These are phyloP conservation scores for Medicago lupulina DNA, from an alignment of 306 rosid species.

Conservation along the genomic window DNA sequence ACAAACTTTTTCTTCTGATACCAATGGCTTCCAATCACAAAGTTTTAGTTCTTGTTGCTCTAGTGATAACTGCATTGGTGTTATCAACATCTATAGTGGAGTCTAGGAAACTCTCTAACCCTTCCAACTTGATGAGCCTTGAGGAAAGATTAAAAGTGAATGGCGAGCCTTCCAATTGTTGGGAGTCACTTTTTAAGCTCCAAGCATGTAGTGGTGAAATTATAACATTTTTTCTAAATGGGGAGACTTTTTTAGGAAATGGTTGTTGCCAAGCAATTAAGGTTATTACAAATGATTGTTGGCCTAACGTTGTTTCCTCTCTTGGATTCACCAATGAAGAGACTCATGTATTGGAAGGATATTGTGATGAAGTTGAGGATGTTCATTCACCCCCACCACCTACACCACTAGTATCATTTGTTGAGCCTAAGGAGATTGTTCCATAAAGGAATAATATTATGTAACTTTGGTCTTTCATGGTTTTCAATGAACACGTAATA, in stretches of 20 bases:
- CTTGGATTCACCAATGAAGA: conserved; percentile 69
- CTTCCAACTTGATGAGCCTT: conserved; percentile 17
- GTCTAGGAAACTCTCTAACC: conserved; percentile 24
- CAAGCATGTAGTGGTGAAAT: conserved; percentile 69
- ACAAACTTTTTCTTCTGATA: neutral
- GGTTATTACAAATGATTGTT: conserved; percentile 59
- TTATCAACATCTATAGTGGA: conserved; percentile 1
- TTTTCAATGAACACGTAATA: neutral
- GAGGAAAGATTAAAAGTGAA: conserved; percentile 50
- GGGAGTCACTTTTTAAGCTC: conserved; percentile 64
- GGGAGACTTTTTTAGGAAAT: conserved; percentile 60
- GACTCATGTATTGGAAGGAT: conserved; percentile 56
- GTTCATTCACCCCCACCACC: conserved; percentile 38
- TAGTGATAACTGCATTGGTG: conserved; percentile 6
- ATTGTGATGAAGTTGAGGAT: conserved; percentile 53
- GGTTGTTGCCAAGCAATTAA: conserved; percentile 61
- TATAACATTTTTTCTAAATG: conserved; percentile 58
- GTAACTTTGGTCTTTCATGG: neutral
- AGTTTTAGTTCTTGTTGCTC: conserved; percentile 8
- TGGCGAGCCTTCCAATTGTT: conserved; percentile 53
- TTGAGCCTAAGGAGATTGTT: neutral
- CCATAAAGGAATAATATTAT: neutral
- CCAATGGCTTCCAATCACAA: conserved; percentile 7
- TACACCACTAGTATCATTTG: neutral
- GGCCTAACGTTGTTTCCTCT: conserved; percentile 64